Conservation (phyloP, 1,284 basidiomycete species). For the Puccinia polysora region DNA sequence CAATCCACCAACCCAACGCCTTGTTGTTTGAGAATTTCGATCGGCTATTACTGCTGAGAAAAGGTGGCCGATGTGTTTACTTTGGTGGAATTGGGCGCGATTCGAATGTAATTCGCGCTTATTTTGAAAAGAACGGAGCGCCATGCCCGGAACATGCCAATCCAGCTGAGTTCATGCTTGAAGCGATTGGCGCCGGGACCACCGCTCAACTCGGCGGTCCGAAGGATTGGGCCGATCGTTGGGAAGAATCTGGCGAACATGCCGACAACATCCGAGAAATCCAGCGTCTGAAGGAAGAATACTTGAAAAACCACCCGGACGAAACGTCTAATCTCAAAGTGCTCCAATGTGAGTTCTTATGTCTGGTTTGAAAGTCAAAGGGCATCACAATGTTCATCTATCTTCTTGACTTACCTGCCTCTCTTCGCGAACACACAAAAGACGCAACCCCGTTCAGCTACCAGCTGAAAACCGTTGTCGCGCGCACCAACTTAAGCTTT, state of each 20-base stretch:
- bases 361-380: background rate
- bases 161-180: conserved; percentile 55
- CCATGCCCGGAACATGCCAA: conserved; percentile 58
- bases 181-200: conserved; percentile 54
- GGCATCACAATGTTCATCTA: conserved; percentile 63
- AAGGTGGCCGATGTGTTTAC: conserved; percentile 58
- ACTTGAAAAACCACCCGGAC: conserved; percentile 50
- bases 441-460: conserved; percentile 68
- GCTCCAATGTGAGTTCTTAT: background rate
- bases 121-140: conserved; percentile 59
- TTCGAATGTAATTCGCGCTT: conserved; percentile 57
- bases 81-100: conserved; percentile 60
- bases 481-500: conserved; percentile 69
- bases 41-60: conserved; percentile 57
- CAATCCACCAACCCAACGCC: conserved; percentile 61
- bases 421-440: conserved; percentile 29
- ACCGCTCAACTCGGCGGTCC: conserved; percentile 51
- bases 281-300: conserved; percentile 55
- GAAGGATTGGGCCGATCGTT: conserved; percentile 55
- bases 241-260: conserved; percentile 53
- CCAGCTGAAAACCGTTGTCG: conserved; percentile 70
- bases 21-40: conserved; percentile 62
- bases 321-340: background rate
- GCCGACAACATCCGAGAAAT: conserved; percentile 54
- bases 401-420: conserved; percentile 59